Percentiles rank a stretch among this genome's conserved stretches.
Conservation (phyloP, 331 rosid genomes). For the Rosa hybrid region DNA sequence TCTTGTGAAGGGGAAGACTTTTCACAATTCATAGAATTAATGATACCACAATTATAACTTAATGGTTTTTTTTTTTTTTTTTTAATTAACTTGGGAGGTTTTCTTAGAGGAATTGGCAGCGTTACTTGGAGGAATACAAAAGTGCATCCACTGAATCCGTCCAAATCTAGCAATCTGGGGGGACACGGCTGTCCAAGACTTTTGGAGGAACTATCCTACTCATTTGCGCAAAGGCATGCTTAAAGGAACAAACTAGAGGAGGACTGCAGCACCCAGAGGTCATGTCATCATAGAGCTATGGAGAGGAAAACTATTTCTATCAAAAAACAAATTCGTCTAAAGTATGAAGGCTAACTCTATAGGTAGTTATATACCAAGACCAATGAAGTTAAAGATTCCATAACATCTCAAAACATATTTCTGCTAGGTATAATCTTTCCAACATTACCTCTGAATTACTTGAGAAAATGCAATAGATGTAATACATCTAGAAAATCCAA, state of each 20-base stretch:
- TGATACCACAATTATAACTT: no score
- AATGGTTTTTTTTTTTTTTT: no score
- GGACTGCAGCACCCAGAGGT: background rate
- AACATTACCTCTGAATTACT: background rate
- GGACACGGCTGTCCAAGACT: background rate
- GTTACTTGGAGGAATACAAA: no score
- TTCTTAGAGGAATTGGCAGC: no score
- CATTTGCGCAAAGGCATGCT: background rate
- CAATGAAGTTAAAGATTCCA: background rate
- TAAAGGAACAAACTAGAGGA: background rate
- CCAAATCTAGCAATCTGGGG: background rate
- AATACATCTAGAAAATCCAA: background rate
- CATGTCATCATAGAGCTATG: background rate
- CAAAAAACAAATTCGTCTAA: background rate
- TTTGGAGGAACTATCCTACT: background rate
- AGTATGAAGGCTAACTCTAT: background rate
- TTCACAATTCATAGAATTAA: no score
- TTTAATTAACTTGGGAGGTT: no score
- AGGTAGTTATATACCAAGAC: background rate
- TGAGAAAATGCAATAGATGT: background rate
- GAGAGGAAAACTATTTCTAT: background rate
- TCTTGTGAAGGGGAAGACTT: no score
- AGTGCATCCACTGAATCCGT: background rate
- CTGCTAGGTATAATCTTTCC: background rate
- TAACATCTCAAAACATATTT: background rate